A percentile compares a stretch with the other conserved stretches of the same genome.
phyloP scores from a whole-genome alignment of 2,329 filamentous ascomycete species.

The Dactylellina leptospora region DNA sequence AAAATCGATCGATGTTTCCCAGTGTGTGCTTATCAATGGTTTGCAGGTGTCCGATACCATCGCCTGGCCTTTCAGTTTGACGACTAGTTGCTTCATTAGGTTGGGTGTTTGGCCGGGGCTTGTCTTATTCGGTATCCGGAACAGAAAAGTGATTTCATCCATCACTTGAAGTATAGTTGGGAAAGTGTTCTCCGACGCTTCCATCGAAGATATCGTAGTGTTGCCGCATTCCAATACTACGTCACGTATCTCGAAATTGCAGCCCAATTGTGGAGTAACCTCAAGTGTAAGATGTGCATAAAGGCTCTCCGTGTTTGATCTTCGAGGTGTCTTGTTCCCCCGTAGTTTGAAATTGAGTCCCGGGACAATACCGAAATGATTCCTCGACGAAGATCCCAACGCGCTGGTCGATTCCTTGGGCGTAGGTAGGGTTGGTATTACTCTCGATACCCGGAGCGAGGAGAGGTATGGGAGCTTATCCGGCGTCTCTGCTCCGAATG shows the following conservation, averaged over 20 bases:
- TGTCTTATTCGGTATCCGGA: slow-evolving; percentile 66
- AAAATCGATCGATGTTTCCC: slow-evolving; percentile 76
- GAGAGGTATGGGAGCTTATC: slow-evolving; percentile 74
- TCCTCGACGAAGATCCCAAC: slow-evolving; percentile 71
- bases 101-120: slow-evolving; percentile 65
- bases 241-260: slow-evolving; percentile 61
- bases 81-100: slow-evolving; percentile 39
- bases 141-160: slow-evolving; percentile 79
- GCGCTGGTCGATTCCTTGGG: slow-evolving; percentile 70
- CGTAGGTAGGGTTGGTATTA: slow-evolving; percentile 72
- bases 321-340: slow-evolving; percentile 70
- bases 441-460: slow-evolving; percentile 76
- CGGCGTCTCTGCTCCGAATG: slow-evolving; percentile 73
- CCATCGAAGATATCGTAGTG: slow-evolving; percentile 60
- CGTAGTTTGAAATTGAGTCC: slow-evolving; percentile 76
- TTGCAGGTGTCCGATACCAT: slow-evolving; percentile 68
- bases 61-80: slow-evolving; percentile 68
- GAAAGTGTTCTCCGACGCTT: slow-evolving; percentile 30
- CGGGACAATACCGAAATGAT: slow-evolving; percentile 72
- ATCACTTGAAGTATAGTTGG: slow-evolving; percentile 43
- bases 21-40: slow-evolving; percentile 71
- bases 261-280: slow-evolving; percentile 75
- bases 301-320: slow-evolving; percentile 68
- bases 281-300: slow-evolving; percentile 78
- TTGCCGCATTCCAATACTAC: slow-evolving; percentile 55